Percentiles rank a stretch among this genome's conserved stretches.
These are phyloP conservation scores for Ophiocordyceps sinensis DNA, from an alignment of 2,329 filamentous ascomycete genomes.

Conservation along the genomic window DNA sequence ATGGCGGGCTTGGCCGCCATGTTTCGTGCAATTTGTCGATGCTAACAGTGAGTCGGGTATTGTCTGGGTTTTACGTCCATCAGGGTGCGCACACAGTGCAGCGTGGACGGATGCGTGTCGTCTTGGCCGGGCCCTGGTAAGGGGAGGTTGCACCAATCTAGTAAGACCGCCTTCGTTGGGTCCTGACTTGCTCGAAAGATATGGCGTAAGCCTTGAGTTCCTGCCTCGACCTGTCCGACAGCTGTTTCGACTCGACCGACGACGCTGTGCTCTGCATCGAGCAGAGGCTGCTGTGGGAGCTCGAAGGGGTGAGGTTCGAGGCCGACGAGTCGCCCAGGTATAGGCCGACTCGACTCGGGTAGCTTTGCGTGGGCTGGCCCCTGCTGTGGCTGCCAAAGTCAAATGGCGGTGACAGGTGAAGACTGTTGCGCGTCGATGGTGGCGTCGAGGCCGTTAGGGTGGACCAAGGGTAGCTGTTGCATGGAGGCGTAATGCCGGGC, in stretches of 20 bases:
- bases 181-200: slow-evolving; percentile 71
- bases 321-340: slow-evolving; percentile 13
- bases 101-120: slow-evolving; percentile 1
- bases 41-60: slow-evolving; percentile 4
- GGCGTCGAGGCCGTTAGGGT: slow-evolving; percentile 5
- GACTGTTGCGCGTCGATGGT: slow-evolving; percentile 23
- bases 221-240: slow-evolving; percentile 64
- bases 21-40: slow-evolving; percentile 1
- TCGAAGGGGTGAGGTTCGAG: slow-evolving; percentile 50
- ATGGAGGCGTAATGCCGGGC: slow-evolving; percentile 29
- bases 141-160: slow-evolving; percentile 15
- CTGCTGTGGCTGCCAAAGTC: slow-evolving; percentile 45
- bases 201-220: slow-evolving; percentile 78
- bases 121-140: slow-evolving; percentile 1
- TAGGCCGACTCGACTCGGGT: slow-evolving; percentile 10
- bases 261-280: slow-evolving; percentile 56
- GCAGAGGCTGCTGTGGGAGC: slow-evolving; percentile 71
- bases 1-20: neutral
- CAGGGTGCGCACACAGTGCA: neutral
- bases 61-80: neutral
- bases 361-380: slow-evolving; percentile 33
- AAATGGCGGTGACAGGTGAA: slow-evolving; percentile 61
- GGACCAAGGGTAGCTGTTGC: slow-evolving; percentile 34
- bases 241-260: slow-evolving; percentile 34
- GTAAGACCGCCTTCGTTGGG: slow-evolving; percentile 42